Evolutionary conservation across 2,329 filamentous ascomycete genomes (phyloP).

Genomic region (Colletotrichum musae): DNA sequence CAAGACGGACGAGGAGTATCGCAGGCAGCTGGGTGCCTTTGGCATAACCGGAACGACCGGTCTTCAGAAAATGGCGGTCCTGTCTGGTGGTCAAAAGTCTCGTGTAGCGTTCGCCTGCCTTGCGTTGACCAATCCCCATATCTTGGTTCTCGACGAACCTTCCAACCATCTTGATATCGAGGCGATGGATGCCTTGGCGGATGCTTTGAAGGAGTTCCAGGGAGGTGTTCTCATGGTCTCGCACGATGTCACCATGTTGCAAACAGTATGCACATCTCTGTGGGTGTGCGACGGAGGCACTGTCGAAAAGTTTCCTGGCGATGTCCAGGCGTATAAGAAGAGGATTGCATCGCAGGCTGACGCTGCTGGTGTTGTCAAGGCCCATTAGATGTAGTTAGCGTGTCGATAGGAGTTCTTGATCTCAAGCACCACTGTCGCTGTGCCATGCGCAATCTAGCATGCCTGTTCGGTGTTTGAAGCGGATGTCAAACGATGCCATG

Average conservation of each 20-base stretch:
- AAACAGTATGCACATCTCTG: conserved; percentile 92
- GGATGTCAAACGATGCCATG: background rate
- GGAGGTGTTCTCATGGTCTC: conserved; percentile 98
- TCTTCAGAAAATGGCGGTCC: conserved; percentile 92
- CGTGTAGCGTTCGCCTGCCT: conserved; percentile 98
- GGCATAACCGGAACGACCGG: conserved; percentile 95
- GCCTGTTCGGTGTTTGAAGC: background rate
- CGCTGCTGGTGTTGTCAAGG: conserved; percentile 85
- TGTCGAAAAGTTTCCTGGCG: conserved; percentile 95
- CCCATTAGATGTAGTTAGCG: conserved; percentile 58
- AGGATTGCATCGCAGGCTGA: conserved; percentile 92
- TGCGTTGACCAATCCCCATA: conserved; percentile 93
- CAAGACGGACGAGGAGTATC: conserved; percentile 95
- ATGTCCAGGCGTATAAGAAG: conserved; percentile 98
- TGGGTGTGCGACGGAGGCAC: conserved; percentile 98
- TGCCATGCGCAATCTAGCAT: conserved; percentile 33
- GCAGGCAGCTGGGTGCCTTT: conserved; percentile 91
- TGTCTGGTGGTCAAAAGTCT: conserved; percentile 98
- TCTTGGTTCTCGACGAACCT: conserved; percentile 97
- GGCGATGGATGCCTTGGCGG: conserved; percentile 95
- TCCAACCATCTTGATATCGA: conserved; percentile 99
- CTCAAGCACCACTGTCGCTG: conserved; percentile 1
- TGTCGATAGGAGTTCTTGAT: background rate
- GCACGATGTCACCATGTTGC: conserved; percentile 98
- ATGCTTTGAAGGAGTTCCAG: conserved; percentile 87